A percentile compares a stretch with the other conserved stretches of the same genome.
These are phyloP conservation scores for Euphorbia peplus DNA, from an alignment of 345 rosid species.

Conservation along the genomic window DNA sequence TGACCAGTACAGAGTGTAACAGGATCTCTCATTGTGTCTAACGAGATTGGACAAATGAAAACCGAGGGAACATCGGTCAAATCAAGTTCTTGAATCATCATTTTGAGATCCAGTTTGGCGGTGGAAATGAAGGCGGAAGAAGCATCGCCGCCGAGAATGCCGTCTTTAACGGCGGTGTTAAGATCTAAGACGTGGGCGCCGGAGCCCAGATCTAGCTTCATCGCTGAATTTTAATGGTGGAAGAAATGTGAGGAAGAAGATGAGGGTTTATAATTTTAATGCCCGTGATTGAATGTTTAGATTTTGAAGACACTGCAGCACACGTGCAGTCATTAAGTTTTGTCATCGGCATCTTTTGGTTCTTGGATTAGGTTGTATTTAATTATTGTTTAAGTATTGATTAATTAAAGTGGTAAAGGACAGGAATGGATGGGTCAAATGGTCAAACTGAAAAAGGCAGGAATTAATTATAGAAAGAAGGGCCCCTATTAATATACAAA, in stretches of 20 bases:
- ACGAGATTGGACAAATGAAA: slow-evolving; percentile 74
- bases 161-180: slow-evolving; percentile 66
- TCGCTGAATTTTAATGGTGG: slow-evolving; percentile 3
- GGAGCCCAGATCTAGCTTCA: slow-evolving; percentile 32
- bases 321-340: slow-evolving; percentile 35
- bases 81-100: slow-evolving; percentile 60
- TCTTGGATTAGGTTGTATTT: no score
- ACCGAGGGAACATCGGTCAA: slow-evolving; percentile 60
- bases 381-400: no score
- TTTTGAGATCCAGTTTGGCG: slow-evolving; percentile 56
- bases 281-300: slow-evolving; percentile 20
- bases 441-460: no score
- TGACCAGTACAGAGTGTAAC: slow-evolving; percentile 82
- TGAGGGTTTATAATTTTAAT: neutral
- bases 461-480: no score
- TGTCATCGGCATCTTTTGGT: slow-evolving; percentile 3
- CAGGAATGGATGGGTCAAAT: no score
- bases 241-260: neutral
- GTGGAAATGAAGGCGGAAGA: slow-evolving; percentile 37
- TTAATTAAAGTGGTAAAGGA: no score
- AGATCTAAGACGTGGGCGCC: slow-evolving; percentile 69
- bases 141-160: slow-evolving; percentile 51
- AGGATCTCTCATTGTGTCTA: slow-evolving; percentile 84
- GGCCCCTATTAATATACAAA: no score
- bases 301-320: slow-evolving; percentile 29